Evolutionary conservation across 2,329 filamentous ascomycete genomes (phyloP), one percentile per base, ranked within the genome.

Genomic region (Aureobasidium sp.): DNA sequence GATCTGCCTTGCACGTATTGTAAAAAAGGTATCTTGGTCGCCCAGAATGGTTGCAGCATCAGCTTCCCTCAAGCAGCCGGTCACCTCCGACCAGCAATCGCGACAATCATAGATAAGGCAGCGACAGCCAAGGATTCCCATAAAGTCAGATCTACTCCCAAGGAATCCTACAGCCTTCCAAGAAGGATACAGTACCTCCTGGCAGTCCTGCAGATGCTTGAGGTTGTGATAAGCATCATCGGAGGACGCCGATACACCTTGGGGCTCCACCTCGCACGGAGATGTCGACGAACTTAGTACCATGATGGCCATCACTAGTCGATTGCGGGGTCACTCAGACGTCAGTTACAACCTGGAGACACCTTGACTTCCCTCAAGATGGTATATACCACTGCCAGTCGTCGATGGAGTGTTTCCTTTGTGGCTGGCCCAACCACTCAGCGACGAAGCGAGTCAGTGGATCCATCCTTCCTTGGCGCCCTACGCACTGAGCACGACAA

Each of bases 191-290:
- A 54, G 37, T 16, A 54, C 37, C 16, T 32, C 37, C n/a, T 42
- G 50, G 50, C 50, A 14, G 27, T 54, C 50, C 50, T 54, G 9
- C 21, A 54, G 54, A 47, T 27, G 54, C 54, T 48, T 58, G 54
- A 58, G 42, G 54, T 47, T 48, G 42, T 48, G 54, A 58, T 58
- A 58, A 58, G 54, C 54, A 58, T 48, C 42, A 42, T 58, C 54
- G 54, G 54, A 58, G 54, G 54, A 30, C 37, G 42, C 54, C 54
- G 54, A 58, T 8, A 58, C 54, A 29, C 32, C 21, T 58, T 47
- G 42, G 32, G 54, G 42, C 54, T 58, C 54, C 54, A 58, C 54
- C 41, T 58, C 54, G 54, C 54, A 48, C 54, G 54, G 54, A 58
- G 54, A 58, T 32, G 39, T 34, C 39, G 39, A 57, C 16, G 53